A percentile compares a stretch with the other conserved stretches of the same genome.
Conservation (phyloP, 345 rosid species). For the Theobroma cacao region DNA sequence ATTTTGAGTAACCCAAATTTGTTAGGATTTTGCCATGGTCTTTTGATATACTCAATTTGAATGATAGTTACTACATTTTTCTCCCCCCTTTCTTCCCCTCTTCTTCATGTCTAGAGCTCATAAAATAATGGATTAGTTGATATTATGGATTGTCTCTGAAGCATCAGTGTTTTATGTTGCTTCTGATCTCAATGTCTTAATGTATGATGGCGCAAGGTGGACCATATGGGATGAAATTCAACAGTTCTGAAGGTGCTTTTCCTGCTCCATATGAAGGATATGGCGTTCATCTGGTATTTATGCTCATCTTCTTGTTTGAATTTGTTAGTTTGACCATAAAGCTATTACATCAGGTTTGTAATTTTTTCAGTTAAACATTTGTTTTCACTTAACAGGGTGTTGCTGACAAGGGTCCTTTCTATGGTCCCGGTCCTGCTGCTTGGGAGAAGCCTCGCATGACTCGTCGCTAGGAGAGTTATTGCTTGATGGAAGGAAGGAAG, state of each 20-base stretch:
- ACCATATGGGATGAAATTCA: conserved; percentile 64
- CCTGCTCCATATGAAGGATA: conserved; percentile 65
- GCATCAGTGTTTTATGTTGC: not conserved
- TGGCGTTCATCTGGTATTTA: conserved; percentile 56
- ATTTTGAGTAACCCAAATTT: too few species aligned
- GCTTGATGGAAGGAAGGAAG: conserved; percentile 19
- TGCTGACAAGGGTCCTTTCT: conserved; percentile 58
- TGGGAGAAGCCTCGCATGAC: conserved; percentile 68
- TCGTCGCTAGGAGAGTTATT: conserved; percentile 46
- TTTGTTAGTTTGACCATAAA: conserved; percentile 9
- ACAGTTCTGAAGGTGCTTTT: conserved; percentile 46
- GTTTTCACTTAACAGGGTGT: conserved; percentile 49
- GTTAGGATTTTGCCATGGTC: not conserved
- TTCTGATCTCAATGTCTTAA: conserved; percentile 21
- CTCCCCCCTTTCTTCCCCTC: not conserved
- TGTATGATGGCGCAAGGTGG: conserved; percentile 48
- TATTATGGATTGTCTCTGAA: not conserved
- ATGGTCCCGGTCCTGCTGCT: conserved; percentile 66
- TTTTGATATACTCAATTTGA: not conserved
- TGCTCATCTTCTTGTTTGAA: conserved; percentile 16
- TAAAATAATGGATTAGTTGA: not conserved
- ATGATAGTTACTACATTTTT: not conserved
- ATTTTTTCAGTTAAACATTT: conserved; percentile 8
- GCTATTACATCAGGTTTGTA: not conserved
- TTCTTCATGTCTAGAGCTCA: not conserved